Evolutionary conservation across 352 stramenopile species (phyloP), one percentile per base, ranked within the genome.

Genomic region (Phytophthora macrochlamydospora): DNA sequence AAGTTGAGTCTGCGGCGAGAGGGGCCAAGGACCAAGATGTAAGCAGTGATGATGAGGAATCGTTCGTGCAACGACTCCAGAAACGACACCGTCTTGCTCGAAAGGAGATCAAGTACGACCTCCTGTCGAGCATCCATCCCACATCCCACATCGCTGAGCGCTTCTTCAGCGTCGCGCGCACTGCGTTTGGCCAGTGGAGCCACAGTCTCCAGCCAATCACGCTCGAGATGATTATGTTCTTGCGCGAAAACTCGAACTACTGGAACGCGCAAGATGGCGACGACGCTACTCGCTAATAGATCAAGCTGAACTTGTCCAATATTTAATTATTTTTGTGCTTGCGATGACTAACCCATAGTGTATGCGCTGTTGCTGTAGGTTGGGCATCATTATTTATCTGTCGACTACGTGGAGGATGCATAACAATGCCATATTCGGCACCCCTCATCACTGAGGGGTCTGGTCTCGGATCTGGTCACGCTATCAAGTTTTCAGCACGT

Each of bases 391-490:
- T 0, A 46, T 46, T 46, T 46, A 46, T 11, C 35, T 11, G 6
- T 46, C 9, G 18, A 46, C 40, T 4, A 18, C 9, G 18, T 28
- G 40, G 8, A 46, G 40, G 40, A 46, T 46, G 18, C 8, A 46
- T 46, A 46, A 46, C 8, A 46, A 46, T 14, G 40, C 40, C 40
- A 46, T 46, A 46, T 28, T 46, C 12, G 40, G 40, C 37, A 43
- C 7, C 37, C 37, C 37, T 43, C 18, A 24, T 24, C 18, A 24
- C 18, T 24, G 18, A 24, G 18, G 18, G 18, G 18, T 24, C 18
- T 24, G 18, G 18, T 24, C 18, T 24, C 18, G 18, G 18, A 24
- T 24, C 18, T 24, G 18, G 18, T 24, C 18, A 24, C 18, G 18
- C 18, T 24, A 24, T 24, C 18, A 24, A 24, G 18, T 24, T 24